Evolutionary conservation across 2,329 filamentous ascomycete species (phyloP), one percentile per base, ranked within the genome.

Genomic region (Nannizziopsis arthrosporioides): DNA sequence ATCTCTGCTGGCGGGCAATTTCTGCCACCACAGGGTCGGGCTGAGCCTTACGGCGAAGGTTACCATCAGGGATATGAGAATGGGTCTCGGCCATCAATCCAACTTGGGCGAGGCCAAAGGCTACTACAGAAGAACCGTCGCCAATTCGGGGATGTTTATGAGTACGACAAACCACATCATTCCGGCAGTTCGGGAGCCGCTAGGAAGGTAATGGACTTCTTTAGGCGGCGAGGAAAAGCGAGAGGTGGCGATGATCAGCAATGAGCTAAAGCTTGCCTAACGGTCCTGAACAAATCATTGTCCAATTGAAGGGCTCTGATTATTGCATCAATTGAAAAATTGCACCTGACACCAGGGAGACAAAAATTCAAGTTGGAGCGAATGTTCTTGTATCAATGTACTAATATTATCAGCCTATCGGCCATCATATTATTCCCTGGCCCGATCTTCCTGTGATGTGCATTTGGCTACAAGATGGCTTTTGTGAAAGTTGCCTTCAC

Each of bases 131-230:
- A 94, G 70, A 83, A 81, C 64, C 88, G 90, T 67, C 80, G 88
- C 49, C 81, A 79, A 55, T 94, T 98, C 57, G 82, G 78, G 1
- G 88, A 95, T 59, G 87, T 85, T 1, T 77, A 81, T 53, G 83
- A 86, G 56, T 61, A 64, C 14, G 65, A 68, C 37, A 60, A 61
- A 17, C 76, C 78, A 43, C 78, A 81, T 45, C 81, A 88, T 59
- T 81, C 81, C 30, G 90, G 90, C 39, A 93, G 85, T 64, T 90
- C 82, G 54, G 86, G 86, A 49, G 85, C 88, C 2, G 88, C 89
- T 11, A 83, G 89, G 63, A 81, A 87, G 62, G 92, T 98, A 35
- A 96, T 98, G 89, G 90, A 98, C 69, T 94, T 96, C 67, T 98
- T 98, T 73, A 77, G 92, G 58, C 77, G 89, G 64, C 78, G 89